Evolutionary conservation across 176 grass and related monocot genomes (phyloP), one percentile per base, ranked within the genome.

Genomic region (Oryza nivara): DNA sequence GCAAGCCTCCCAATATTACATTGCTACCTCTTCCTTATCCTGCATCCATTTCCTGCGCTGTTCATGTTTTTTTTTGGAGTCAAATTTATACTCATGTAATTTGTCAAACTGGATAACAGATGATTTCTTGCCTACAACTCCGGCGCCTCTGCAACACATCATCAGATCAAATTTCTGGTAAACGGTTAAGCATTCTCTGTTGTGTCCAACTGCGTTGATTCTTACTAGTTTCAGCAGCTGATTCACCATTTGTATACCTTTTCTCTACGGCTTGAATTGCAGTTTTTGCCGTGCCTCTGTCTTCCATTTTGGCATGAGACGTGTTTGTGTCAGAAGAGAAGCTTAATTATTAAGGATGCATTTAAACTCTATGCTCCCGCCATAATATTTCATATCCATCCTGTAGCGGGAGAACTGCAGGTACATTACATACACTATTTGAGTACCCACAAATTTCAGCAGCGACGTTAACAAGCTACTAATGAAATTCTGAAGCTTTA

Each of bases 241-340:
- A 28, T 28, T 28, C 28, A 28, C 28, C 28, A 28, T 28, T 28
- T 28, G 28, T 28, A 28, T 28, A 28, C 28, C 28, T 28, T 28
- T 28, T 28, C 28, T 67, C 8, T n/a, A 22, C 9, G 20, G 9
- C 49, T 67, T 66, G 78, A 72, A 88, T 67, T 71, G 78, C 82
- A 91, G 89, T 28, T 28, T 81, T 88, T 91, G 82, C 82, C 89
- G 17, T 91, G 89, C 67, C 43, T 88, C 56, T 88, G 25, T 91
- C 77, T 80, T 78, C 85, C 79, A 73, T 86, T 77, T 91, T 28
- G 1, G 85, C 85, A 84, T 78, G 72, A 80, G 20, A 28, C 76
- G 88, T 77, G 9, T 91, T 78, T 70, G 83, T 74, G 25, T 22
- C 82, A 3, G 77, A 91, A 81, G 52, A 65, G 44, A 91, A 58